Evolutionary conservation across 176 grass and related monocot genomes (phyloP), one percentile per base, ranked within the genome.

Genomic region (Avena eriantha): DNA sequence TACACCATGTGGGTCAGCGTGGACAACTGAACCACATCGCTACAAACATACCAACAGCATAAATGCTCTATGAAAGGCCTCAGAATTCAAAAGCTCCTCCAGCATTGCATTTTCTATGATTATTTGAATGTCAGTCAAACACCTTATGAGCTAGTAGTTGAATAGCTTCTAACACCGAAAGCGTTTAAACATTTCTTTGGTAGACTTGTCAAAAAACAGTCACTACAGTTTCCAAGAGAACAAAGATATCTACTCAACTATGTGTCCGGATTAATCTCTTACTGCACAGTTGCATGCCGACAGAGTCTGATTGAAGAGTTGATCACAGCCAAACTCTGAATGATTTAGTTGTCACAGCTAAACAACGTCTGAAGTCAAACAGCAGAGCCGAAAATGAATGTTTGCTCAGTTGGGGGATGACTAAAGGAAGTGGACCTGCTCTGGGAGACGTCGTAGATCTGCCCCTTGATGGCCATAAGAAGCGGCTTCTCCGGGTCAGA

Each of bases 391-490:
- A 29, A 57, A 13, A 84, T 41, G 68, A 66, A 5, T 23, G 45
- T 55, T 53, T 41, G 39, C 7, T 41, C 39, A 1, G 39, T 41
- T 41, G 39, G 39, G 39, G 39, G 39, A 41, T 41, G 39, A 41
- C 39, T 8, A 41, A 41, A 23, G n/a, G 67, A 50, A 77, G 45
- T 1, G 19, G 12, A 98, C 92, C 93, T 98, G 93, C 93, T 90
- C 84, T 96, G 92, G 14, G 92, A 92, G 84, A 98, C 84, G 36
- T 94, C 96, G 58, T 94, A 98, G 92, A 98, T 96, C 92, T 98
- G 93, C 63, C 92, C 88, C 55, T 94, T 98, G 86, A 98, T 94
- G 59, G 93, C 93, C 96, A 98, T 96, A 17, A 98, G 92, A 1
- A 96, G 88, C 1, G 93, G 93, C 46, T 94, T 94, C 76, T 94